Conservation (phyloP, 2,329 filamentous ascomycete genomes). For the Pseudocercospora fuligena region DNA sequence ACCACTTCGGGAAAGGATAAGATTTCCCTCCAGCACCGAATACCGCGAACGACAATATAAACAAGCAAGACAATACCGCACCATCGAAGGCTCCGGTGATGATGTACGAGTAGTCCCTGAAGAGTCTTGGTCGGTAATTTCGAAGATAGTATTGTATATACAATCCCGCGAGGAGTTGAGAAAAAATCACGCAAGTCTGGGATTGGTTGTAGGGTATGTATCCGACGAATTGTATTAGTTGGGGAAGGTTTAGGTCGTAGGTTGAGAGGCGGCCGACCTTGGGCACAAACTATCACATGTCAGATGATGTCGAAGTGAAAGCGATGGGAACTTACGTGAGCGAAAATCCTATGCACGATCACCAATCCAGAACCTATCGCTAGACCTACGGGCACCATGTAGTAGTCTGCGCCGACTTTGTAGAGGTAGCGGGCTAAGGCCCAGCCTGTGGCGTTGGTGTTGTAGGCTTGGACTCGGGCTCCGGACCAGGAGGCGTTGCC, state of each 20-base stretch:
- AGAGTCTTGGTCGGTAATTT: slow-evolving; percentile 58
- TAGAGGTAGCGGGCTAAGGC: slow-evolving; percentile 62
- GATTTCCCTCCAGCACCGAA: slow-evolving; percentile 49
- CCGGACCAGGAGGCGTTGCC: slow-evolving; percentile 61
- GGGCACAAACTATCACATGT: slow-evolving; percentile 49
- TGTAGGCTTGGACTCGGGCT: slow-evolving; percentile 52
- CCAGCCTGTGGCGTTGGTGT: slow-evolving; percentile 45
- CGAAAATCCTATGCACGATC: slow-evolving; percentile 48
- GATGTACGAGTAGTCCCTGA: slow-evolving; percentile 60
- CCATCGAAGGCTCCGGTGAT: slow-evolving; percentile 61
- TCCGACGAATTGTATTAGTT: slow-evolving; percentile 60
- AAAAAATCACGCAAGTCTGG: slow-evolving; percentile 61
- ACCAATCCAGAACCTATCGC: slow-evolving; percentile 55
- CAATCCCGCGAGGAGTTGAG: slow-evolving; percentile 50
- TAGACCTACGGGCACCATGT: slow-evolving; percentile 48
- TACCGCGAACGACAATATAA: slow-evolving; percentile 61
- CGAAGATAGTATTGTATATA: slow-evolving; percentile 59
- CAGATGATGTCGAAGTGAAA: no score
- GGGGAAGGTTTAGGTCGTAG: slow-evolving; percentile 57
- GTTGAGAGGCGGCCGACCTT: slow-evolving; percentile 44
- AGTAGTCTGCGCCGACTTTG: slow-evolving; percentile 43
- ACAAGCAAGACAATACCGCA: slow-evolving; percentile 54
- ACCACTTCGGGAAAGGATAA: slow-evolving; percentile 58
- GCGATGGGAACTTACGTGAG: slow-evolving; percentile 33
- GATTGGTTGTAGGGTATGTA: slow-evolving; percentile 61